Evolutionary conservation across 1,284 basidiomycete species (phyloP), one percentile per base, ranked within the genome.

Genomic region (Boletus smithii): DNA sequence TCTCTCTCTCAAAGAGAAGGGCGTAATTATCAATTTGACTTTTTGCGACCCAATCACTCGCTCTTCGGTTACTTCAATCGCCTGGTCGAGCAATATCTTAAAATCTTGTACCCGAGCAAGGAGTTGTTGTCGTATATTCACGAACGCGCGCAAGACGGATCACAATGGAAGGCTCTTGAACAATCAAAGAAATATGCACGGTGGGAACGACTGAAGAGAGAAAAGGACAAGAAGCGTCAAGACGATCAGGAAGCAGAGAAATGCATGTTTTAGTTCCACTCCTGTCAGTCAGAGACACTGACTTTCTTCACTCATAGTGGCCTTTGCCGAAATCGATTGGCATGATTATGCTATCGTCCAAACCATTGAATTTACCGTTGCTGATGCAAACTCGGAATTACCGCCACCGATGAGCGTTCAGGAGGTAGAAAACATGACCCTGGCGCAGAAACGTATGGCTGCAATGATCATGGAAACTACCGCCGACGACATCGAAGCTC

Each of bases 331-430:
- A 65, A 98, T 99, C 62, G 97, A 99, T 66, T 99, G 97, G 97
- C 93, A 99, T 63, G 97, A 99, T 69, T 99, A 98, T 72, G 92
- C 95, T 43, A 92, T 97, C 50, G 97, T 98, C 14, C 93, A 97
- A 65, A 99, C 95, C 17, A 97, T 99, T 58, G 97, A 99, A 68
- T 97, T 99, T 62, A 99, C 97, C 9, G 83, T 87, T 42, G 88
- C 88, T 5, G 97, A 99, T 66, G 85, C 90, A 50, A 83, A 85
- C 34, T 85, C 94, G 23, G 94, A 98, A 61, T 75, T 99, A 22
- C 97, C 97, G 9, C 86, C 91, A 20, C 97, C 97, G 0, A 95
- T 95, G 80, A 95, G 83, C 57, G 82, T 97, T 24, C 85, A 93
- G 59, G 93, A 97, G 63, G 85, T 99, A 16, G 91, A 97, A 72